These are phyloP conservation scores for Naganishia vishniacii DNA, from an alignment of 768 basidiomycete genomes.

Conservation along the genomic window DNA sequence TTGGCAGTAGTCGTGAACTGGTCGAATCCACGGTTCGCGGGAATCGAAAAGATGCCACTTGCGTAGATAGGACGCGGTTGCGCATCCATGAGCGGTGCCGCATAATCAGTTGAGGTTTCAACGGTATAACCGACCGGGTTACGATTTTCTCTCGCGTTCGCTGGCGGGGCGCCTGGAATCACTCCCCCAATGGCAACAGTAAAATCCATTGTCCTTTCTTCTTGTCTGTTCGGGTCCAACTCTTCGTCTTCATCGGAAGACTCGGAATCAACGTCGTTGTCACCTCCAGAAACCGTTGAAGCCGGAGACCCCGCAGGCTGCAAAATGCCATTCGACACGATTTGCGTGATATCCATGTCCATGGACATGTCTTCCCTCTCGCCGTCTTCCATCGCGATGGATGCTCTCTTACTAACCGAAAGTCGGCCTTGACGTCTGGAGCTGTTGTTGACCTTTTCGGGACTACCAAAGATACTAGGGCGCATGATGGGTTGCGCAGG, in stretches of 20 bases:
- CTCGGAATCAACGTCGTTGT: slow-evolving; percentile 38
- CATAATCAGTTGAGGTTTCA: neutral
- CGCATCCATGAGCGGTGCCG: slow-evolving; percentile 8
- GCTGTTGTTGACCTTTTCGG: slow-evolving; percentile 19
- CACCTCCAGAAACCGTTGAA: slow-evolving; percentile 29
- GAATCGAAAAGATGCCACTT: slow-evolving; percentile 22
- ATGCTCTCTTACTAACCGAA: neutral
- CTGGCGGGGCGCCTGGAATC: slow-evolving; percentile 43
- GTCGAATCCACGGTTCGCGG: slow-evolving; percentile 8
- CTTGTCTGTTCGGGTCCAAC: slow-evolving; percentile 24
- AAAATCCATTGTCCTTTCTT: slow-evolving; percentile 48
- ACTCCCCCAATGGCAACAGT: slow-evolving; percentile 47
- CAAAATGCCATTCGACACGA: slow-evolving; percentile 4
- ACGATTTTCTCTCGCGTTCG: slow-evolving; percentile 35
- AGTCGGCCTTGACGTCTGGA: slow-evolving; percentile 11
- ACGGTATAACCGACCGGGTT: slow-evolving; percentile 43
- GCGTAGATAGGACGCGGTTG: slow-evolving; percentile 6
- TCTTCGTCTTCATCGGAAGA: slow-evolving; percentile 28
- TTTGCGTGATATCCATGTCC: slow-evolving; percentile 31
- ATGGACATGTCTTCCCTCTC: slow-evolving; percentile 14
- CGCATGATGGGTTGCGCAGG: neutral
- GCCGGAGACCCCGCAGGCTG: slow-evolving; percentile 22
- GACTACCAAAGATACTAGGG: slow-evolving; percentile 17
- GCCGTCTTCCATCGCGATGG: neutral
- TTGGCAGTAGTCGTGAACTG: neutral